phyloP scores from a whole-genome alignment of 1,284 basidiomycete species.

The Ustilago crameri region DNA sequence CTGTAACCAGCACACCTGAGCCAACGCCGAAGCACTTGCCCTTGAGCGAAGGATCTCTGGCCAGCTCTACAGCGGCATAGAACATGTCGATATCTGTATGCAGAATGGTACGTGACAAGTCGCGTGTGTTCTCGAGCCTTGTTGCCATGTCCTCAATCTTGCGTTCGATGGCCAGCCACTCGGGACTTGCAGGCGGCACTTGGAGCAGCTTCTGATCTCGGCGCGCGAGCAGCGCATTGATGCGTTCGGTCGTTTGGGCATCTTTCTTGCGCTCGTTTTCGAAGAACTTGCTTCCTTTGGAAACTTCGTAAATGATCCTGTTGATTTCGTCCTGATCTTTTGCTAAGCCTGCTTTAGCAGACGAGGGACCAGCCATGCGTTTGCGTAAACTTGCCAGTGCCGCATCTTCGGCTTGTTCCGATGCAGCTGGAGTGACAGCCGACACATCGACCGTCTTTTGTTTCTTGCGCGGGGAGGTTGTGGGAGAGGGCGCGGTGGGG shows the following conservation, averaged over 20 bases:
- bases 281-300: slow-evolving; percentile 65
- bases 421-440: not conserved
- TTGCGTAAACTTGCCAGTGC: slow-evolving; percentile 52
- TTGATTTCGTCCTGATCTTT: slow-evolving; percentile 61
- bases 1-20: slow-evolving; percentile 62
- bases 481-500: slow-evolving; percentile 36
- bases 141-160: slow-evolving; percentile 69
- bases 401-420: slow-evolving; percentile 26
- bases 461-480: slow-evolving; percentile 41
- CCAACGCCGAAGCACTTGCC: slow-evolving; percentile 70
- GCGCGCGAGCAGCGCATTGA: slow-evolving; percentile 69
- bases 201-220: slow-evolving; percentile 50
- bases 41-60: slow-evolving; percentile 80
- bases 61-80: slow-evolving; percentile 72
- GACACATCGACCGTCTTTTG: slow-evolving; percentile 16
- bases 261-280: slow-evolving; percentile 86
- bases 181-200: slow-evolving; percentile 30
- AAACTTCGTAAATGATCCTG: slow-evolving; percentile 61
- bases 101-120: slow-evolving; percentile 83
- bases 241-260: slow-evolving; percentile 79
- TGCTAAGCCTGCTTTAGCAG: slow-evolving; percentile 64
- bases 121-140: slow-evolving; percentile 80
- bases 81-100: slow-evolving; percentile 74
- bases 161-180: slow-evolving; percentile 49
- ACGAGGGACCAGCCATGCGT: slow-evolving; percentile 63